phyloP scores from a whole-genome alignment of 768 basidiomycete genomes.

The Roridomyces roridus region DNA sequence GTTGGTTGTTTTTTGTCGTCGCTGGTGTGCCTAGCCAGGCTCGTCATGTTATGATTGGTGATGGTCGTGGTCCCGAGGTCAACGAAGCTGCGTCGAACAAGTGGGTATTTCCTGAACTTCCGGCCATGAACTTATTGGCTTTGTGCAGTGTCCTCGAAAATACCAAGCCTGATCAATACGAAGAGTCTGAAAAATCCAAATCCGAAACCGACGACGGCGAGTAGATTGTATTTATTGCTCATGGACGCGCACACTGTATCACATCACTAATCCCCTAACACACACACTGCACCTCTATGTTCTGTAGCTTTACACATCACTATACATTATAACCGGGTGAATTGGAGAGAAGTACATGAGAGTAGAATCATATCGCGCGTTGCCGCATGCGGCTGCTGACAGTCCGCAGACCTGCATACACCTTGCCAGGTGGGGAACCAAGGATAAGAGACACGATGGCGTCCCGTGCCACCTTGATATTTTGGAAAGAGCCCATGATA shows the following conservation, averaged over 20 bases:
- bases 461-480: constrained; percentile 97
- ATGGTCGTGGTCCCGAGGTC: constrained; percentile 64
- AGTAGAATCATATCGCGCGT: constrained; percentile 67
- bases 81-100: constrained; percentile 61
- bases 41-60: constrained; percentile 69
- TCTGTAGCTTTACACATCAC: constrained; percentile 23
- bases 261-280: constrained; percentile 15
- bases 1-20: constrained; percentile 72
- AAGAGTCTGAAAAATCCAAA: constrained; percentile 43
- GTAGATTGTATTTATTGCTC: constrained; percentile 4
- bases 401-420: constrained; percentile 89
- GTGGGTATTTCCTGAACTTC: constrained; percentile 43
- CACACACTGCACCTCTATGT: constrained; percentile 13
- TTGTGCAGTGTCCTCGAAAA: constrained; percentile 52
- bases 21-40: constrained; percentile 72
- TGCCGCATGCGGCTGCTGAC: constrained; percentile 95
- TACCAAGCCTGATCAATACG: constrained; percentile 58
- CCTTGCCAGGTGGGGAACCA: constrained; percentile 94
- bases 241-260: constrained; percentile 5
- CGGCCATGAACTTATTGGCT: not conserved
- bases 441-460: constrained; percentile 95
- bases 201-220: constrained; percentile 15
- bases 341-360: not conserved
- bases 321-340: constrained; percentile 13
- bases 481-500: constrained; percentile 98